These are phyloP conservation scores for Saposhnikovia divaricata DNA, from an alignment of 129 eudicot species.

Conservation along the genomic window DNA sequence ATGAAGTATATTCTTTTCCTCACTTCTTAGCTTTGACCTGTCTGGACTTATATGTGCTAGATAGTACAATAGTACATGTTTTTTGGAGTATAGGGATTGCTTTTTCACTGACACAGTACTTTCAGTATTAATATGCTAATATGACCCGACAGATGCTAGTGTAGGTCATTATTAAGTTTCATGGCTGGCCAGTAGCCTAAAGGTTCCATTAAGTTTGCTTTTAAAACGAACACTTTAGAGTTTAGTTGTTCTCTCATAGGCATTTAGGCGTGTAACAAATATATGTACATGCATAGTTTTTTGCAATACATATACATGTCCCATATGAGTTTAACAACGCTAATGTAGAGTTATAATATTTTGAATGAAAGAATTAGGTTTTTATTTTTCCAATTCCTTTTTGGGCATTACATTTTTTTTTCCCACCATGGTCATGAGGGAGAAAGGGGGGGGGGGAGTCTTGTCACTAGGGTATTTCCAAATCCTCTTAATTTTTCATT, in stretches of 20 bases:
- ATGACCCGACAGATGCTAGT: not conserved
- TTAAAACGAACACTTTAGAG: not conserved
- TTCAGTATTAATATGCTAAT: not conserved
- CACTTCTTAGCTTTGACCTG: not conserved
- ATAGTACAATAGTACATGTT: not conserved
- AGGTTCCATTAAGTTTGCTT: not conserved
- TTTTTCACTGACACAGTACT: not conserved
- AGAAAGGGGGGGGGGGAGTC: not conserved
- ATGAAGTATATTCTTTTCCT: not conserved
- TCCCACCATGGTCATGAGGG: no score
- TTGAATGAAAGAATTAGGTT: not conserved
- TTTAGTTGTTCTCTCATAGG: not conserved
- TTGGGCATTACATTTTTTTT: no score
- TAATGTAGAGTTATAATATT: not conserved
- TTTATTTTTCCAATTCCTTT: no score
- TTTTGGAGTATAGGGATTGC: not conserved
- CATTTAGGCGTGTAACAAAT: not conserved
- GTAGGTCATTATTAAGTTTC: not conserved
- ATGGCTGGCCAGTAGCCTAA: not conserved
- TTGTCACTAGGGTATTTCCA: not conserved
- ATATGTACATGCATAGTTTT: not conserved
- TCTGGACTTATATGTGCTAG: not conserved
- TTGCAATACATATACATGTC: not conserved
- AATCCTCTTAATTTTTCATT: not conserved
- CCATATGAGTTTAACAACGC: not conserved